Percentiles rank a stretch among this genome's conserved stretches.
These are phyloP conservation scores for Bathelium albidoporum DNA, from an alignment of 495 filamentous ascomycete genomes.

Conservation along the genomic window DNA sequence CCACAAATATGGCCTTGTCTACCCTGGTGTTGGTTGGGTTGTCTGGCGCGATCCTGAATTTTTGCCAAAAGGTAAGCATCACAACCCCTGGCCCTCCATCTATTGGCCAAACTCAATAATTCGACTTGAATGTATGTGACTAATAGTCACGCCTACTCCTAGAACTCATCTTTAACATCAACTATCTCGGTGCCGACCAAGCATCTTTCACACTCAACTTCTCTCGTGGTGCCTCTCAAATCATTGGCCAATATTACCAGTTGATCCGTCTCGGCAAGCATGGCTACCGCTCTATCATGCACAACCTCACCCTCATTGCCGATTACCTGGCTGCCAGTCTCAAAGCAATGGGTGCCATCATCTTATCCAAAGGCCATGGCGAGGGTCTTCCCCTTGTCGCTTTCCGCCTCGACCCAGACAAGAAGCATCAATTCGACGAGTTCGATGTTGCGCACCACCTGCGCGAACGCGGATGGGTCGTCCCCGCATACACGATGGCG, in stretches of 20 bases:
- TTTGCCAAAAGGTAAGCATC: constrained; percentile 49
- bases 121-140: too few relatives aligned
- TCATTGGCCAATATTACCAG: constrained; percentile 95
- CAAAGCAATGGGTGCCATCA: constrained; percentile 63
- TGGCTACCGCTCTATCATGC: constrained; percentile 80
- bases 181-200: constrained; percentile 89
- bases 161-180: constrained; percentile 95
- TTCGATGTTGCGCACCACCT: constrained; percentile 60
- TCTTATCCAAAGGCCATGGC: constrained; percentile 68
- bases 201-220: constrained; percentile 98
- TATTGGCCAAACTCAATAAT: too few relatives aligned
- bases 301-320: constrained; percentile 70
- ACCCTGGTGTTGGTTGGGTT: constrained; percentile 88
- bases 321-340: constrained; percentile 68
- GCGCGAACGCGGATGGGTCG: constrained; percentile 75
- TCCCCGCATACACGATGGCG: constrained; percentile 92
- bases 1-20: constrained; percentile 76
- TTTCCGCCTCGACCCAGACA: constrained; percentile 55
- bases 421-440: constrained; percentile 65
- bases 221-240: constrained; percentile 80
- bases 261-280: constrained; percentile 84
- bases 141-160: too few relatives aligned
- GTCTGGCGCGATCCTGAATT: constrained; percentile 77
- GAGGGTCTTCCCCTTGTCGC: constrained; percentile 76
- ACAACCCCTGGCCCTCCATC: too few relatives aligned